These are phyloP conservation scores for Carallia brachiata DNA, from an alignment of 345 rosid genomes.

Conservation along the genomic window DNA sequence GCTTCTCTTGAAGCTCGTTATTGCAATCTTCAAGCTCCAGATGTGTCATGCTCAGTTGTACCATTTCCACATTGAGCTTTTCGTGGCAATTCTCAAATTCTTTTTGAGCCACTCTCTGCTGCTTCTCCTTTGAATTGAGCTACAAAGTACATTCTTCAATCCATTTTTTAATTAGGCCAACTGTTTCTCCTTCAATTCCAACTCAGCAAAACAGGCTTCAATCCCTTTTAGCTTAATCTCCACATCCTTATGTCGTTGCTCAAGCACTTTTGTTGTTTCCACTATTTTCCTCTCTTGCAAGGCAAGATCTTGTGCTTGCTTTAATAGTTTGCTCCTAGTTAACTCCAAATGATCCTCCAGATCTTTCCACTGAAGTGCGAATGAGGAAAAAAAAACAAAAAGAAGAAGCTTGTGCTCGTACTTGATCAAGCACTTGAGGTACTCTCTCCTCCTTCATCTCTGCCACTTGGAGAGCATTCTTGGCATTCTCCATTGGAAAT, in stretches of 20 bases:
- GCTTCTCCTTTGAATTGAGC: not conserved
- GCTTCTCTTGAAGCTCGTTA: not conserved
- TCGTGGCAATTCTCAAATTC: slow-evolving; percentile 10
- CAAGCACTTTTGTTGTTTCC: not conserved
- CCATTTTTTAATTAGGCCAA: slow-evolving; percentile 4
- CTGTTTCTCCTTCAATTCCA: slow-evolving; percentile 18
- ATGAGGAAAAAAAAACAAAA: slow-evolving; percentile 5
- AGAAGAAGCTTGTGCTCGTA: slow-evolving; percentile 24
- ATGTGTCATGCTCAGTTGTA: slow-evolving; percentile 12
- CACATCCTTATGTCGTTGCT: slow-evolving; percentile 7
- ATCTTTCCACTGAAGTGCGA: slow-evolving; percentile 37
- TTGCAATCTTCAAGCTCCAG: not conserved
- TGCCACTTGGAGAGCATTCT: slow-evolving; percentile 5
- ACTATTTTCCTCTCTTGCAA: slow-evolving; percentile 9
- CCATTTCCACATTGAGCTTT: not conserved
- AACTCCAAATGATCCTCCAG: slow-evolving; percentile 26
- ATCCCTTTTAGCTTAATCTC: not conserved
- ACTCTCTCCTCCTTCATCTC: slow-evolving; percentile 21
- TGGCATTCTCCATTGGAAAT: slow-evolving; percentile 9
- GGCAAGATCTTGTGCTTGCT: slow-evolving; percentile 9
- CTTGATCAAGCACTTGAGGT: slow-evolving; percentile 17
- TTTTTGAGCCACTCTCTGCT: slow-evolving; percentile 1
- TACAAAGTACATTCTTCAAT: slow-evolving; percentile 15
- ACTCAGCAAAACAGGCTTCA: not conserved
- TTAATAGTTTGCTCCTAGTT: not conserved